Conservation (phyloP, 2,329 filamentous ascomycete genomes). For the Arthrobotrys conoides region DNA sequence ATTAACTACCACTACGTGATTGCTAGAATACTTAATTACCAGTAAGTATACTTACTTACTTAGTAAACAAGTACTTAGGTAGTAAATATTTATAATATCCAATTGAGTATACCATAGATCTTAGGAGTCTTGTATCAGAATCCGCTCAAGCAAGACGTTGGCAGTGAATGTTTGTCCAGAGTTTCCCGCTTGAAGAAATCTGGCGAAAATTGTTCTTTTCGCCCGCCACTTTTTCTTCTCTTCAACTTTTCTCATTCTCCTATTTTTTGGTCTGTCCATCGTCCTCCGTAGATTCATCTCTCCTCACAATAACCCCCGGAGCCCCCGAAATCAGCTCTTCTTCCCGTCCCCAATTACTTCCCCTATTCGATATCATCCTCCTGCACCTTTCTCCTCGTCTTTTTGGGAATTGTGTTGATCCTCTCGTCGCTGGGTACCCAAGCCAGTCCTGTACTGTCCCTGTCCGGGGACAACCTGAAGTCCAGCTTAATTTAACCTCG, state of each 20-base stretch:
- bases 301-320: constrained; percentile 55
- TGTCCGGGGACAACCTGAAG: constrained; percentile 3
- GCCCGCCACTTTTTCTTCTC: constrained; percentile 28
- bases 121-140: too few species aligned
- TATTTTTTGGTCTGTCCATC: constrained; percentile 28
- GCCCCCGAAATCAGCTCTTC: constrained; percentile 58
- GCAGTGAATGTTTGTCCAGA: constrained; percentile 8
- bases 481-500: constrained; percentile 15
- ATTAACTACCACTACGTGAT: background rate
- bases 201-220: constrained; percentile 46
- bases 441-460: constrained; percentile 11
- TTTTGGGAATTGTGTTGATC: constrained; percentile 44
- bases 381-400: background rate
- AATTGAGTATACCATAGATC: too few species aligned
- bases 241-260: constrained; percentile 24
- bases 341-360: constrained; percentile 63
- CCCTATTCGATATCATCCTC: background rate
- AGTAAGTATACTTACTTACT: too few species aligned
- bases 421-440: constrained; percentile 7
- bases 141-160: background rate
- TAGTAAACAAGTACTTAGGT: too few species aligned
- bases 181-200: constrained; percentile 32
- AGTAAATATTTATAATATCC: too few species aligned
- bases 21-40: background rate
- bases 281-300: constrained; percentile 11